Evolutionary conservation across 768 basidiomycete genomes (phyloP), one percentile per base, ranked within the genome.

Genomic region (Cubamyces sp.): DNA sequence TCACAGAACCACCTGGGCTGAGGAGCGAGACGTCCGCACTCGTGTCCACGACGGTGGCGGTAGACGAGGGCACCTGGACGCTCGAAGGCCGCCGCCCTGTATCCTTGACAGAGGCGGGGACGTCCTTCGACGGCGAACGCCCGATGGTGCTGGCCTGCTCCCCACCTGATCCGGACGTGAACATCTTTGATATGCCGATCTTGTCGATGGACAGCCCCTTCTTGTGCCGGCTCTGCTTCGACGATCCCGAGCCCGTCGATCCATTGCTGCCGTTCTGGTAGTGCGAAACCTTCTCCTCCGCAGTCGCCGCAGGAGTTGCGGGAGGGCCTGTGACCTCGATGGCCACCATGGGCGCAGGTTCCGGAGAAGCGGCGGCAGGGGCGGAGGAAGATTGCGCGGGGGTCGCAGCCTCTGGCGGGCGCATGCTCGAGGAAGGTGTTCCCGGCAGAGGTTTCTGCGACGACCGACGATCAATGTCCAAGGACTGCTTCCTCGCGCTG

Each of bases 141-240:
- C 51, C 70, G 45, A 65, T 54, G 1, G 70, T 74, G 43, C 75
- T 76, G 28, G 70, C 68, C 8, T 64, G 51, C n/a, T 78, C 76
- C 7, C 74, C 59, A 49, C 73, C 74, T 21, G 66, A 55, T 25
- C 74, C 69, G 18, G 79, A 71, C 34, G 83, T 83, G 57, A 93
- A 88, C 57, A 94, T 83, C 76, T 90, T 92, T 54, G 85, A 84
- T 3, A 94, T 79, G 11, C 87, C 89, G 66, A 93, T 85, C 73
- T 88, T 89, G 78, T 93, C 92, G 66, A 92, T 76, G 3, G 91
- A 91, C 62, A 90, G 76, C 9, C 89, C 90, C 66, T 86, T 86
- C 60, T 81, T 80, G 65, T 88, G 85, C 23, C 87, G 82, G 58
- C 82, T 79, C 40, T 77, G 73, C 54, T 68, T 72, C 18, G 77